A percentile compares a stretch with the other conserved stretches of the same genome.
Evolutionary conservation across 208 protist genomes (phyloP).

Genomic region (Histomonas meleagridis): DNA sequence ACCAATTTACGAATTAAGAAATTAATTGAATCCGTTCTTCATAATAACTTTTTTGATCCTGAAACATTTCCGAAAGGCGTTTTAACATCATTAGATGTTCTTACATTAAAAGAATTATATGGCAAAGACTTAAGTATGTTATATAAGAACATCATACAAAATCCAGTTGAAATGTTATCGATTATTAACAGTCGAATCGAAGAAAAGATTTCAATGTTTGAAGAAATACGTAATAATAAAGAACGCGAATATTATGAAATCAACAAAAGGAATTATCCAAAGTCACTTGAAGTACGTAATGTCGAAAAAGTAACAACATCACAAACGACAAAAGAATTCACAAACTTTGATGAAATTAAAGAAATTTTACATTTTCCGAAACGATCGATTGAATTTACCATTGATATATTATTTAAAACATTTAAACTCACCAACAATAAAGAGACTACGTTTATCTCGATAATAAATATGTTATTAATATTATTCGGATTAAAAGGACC

Average conservation of each 20-base stretch:
- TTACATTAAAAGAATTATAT: neutral
- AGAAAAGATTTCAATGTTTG: neutral
- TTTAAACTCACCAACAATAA: neutral
- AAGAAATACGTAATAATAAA: neutral
- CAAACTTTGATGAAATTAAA: neutral
- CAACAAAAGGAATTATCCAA: neutral
- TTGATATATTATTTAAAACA: neutral
- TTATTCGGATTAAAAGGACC: neutral
- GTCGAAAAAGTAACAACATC: neutral
- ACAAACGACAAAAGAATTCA: too few relatives aligned
- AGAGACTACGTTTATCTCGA: too few relatives aligned
- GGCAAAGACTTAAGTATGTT: neutral
- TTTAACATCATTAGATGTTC: neutral
- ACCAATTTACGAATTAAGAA: neutral
- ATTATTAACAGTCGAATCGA: neutral
- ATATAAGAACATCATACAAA: neutral
- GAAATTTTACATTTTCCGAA: neutral
- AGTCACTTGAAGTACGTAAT: neutral
- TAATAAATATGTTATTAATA: too few relatives aligned
- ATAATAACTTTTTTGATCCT: neutral
- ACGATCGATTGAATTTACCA: neutral
- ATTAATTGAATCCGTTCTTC: neutral
- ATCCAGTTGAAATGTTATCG: neutral
- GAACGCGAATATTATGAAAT: conserved; percentile 13
- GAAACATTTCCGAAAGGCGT: neutral